Evolutionary conservation across 495 filamentous ascomycete species (phyloP).

Genomic region (Penicillium fimorum): DNA sequence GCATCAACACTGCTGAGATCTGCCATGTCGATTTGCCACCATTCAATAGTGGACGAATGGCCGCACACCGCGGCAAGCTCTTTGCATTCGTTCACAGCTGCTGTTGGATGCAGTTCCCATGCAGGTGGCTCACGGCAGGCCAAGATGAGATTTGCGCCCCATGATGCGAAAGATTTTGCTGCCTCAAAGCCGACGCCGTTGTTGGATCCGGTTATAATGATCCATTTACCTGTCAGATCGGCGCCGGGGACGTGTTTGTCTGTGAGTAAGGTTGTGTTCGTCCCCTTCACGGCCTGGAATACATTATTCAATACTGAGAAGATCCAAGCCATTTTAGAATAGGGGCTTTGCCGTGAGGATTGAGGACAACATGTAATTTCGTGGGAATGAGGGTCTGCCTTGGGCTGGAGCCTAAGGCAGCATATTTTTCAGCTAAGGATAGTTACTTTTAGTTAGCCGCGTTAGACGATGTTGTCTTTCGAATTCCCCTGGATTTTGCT

Average conservation of each 20-base stretch:
- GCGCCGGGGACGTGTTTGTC: conserved; percentile 14
- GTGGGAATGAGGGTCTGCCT: not conserved
- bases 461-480: no score
- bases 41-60: conserved; percentile 38
- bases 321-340: not conserved
- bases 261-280: conserved; percentile 16
- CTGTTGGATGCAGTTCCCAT: conserved; percentile 23
- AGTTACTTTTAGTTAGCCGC: no score
- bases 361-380: not conserved
- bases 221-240: conserved; percentile 29
- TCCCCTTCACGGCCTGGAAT: conserved; percentile 6
- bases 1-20: conserved; percentile 42
- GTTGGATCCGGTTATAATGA: conserved; percentile 37
- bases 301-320: not conserved
- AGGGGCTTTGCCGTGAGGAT: not conserved
- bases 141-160: conserved; percentile 33
- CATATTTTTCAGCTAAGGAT: no score
- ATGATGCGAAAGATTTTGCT: conserved; percentile 23
- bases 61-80: conserved; percentile 12
- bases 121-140: conserved; percentile 29
- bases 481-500: no score
- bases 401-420: no score
- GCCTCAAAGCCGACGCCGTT: conserved; percentile 35
- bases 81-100: conserved; percentile 19
- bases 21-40: conserved; percentile 53